These are phyloP conservation scores for Neonectria magnoliae DNA, from an alignment of 2,329 filamentous ascomycete genomes.

Conservation along the genomic window DNA sequence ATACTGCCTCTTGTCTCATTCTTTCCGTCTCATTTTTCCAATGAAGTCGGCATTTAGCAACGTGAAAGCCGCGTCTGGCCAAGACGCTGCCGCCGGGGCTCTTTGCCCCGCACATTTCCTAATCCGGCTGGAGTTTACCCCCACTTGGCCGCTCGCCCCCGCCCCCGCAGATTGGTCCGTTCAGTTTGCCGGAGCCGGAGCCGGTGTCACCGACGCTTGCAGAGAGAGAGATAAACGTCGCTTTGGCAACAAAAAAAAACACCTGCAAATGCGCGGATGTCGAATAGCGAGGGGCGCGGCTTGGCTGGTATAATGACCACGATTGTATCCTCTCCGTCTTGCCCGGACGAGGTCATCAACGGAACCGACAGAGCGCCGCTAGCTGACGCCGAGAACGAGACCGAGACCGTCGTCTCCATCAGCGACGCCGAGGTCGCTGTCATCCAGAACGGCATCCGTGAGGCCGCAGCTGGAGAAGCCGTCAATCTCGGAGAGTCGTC, in stretches of 20 bases:
- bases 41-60: neutral
- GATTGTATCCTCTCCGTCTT: too few species aligned
- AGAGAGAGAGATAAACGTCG: slow-evolving; percentile 3
- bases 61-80: neutral
- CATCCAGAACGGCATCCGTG: slow-evolving; percentile 35
- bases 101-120: neutral
- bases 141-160: neutral
- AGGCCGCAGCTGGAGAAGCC: slow-evolving; percentile 30
- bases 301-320: slow-evolving; percentile 7
- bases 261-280: neutral
- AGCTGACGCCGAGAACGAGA: neutral
- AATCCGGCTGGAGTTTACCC: slow-evolving; percentile 1
- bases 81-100: neutral
- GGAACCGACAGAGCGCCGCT: neutral
- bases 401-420: slow-evolving; percentile 30
- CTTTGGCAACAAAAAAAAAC: slow-evolving; percentile 6
- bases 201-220: slow-evolving; percentile 12
- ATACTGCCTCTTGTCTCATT: neutral
- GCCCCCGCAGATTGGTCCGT: slow-evolving; percentile 13
- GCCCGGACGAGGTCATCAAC: neutral
- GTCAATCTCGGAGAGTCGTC: slow-evolving; percentile 52
- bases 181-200: slow-evolving; percentile 13
- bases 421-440: slow-evolving; percentile 42
- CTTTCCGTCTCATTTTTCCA: neutral
- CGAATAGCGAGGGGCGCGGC: neutral